These are phyloP conservation scores for Colletotrichum sp. DNA, from an alignment of 2,329 filamentous ascomycete genomes.

Conservation along the genomic window DNA sequence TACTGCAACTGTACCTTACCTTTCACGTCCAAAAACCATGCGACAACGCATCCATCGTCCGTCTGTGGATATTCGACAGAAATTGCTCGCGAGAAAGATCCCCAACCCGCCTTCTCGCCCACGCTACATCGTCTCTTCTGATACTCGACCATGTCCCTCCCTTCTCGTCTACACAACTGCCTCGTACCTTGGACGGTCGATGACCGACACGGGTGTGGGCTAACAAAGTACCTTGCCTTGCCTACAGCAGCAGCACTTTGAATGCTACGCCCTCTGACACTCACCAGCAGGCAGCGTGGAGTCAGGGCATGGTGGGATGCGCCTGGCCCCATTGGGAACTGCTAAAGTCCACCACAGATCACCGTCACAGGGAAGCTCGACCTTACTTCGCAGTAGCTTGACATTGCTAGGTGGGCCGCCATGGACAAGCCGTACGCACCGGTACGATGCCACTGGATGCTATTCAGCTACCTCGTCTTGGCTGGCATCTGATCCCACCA, in stretches of 20 bases:
- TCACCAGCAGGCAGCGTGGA: constrained; percentile 9
- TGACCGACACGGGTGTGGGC: background rate
- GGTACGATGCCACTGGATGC: background rate
- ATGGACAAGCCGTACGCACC: constrained; percentile 9
- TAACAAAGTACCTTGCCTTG: constrained; percentile 14
- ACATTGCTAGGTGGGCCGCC: background rate
- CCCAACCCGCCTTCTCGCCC: background rate
- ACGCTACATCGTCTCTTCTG: background rate
- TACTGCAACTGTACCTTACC: constrained; percentile 1
- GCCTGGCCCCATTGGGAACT: constrained; percentile 19
- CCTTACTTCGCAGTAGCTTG: background rate
- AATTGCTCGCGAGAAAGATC: background rate
- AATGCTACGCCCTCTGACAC: background rate
- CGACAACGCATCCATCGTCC: background rate
- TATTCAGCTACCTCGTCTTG: constrained; percentile 9
- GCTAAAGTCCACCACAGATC: constrained; percentile 13
- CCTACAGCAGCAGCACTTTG: background rate
- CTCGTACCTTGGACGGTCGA: background rate
- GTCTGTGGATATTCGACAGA: background rate
- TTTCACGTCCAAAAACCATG: background rate
- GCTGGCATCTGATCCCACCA: constrained; percentile 13
- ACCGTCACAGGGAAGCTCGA: constrained; percentile 10
- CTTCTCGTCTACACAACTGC: background rate
- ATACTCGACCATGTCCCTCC: background rate
- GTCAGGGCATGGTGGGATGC: constrained; percentile 3